A percentile compares a stretch with the other conserved stretches of the same genome.
Evolutionary conservation across 176 grass and related monocot genomes (phyloP).

Genomic region (Avena insularis): DNA sequence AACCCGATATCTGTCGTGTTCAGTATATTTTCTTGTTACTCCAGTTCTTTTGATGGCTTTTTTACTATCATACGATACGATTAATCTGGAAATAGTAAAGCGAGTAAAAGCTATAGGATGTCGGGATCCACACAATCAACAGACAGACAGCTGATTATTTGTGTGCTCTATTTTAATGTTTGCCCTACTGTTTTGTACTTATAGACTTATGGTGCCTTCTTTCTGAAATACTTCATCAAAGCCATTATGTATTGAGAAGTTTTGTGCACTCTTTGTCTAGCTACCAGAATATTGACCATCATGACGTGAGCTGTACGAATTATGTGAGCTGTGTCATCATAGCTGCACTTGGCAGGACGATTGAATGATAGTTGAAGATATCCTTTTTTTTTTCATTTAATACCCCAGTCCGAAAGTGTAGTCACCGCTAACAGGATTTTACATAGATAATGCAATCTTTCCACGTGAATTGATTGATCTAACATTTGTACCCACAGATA

Average conservation of each 20-base stretch:
- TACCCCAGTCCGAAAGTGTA: background rate
- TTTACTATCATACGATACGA: slow-evolving; percentile 31
- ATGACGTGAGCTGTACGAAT: slow-evolving; percentile 2
- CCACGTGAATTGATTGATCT: slow-evolving; percentile 38
- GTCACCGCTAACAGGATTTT: slow-evolving; percentile 29
- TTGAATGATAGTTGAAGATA: background rate
- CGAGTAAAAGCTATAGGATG: slow-evolving; percentile 8
- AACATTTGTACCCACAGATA: slow-evolving; percentile 46
- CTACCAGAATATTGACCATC: slow-evolving; percentile 28
- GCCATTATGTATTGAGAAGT: slow-evolving; percentile 6
- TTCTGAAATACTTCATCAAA: slow-evolving; percentile 13
- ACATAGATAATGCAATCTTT: slow-evolving; percentile 31
- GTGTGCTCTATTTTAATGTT: slow-evolving; percentile 10
- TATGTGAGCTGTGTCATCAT: slow-evolving; percentile 28
- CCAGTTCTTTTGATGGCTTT: background rate
- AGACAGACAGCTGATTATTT: slow-evolving; percentile 1
- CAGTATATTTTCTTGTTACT: slow-evolving; percentile 24
- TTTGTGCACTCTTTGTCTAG: slow-evolving; percentile 15
- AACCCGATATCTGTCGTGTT: slow-evolving; percentile 16
- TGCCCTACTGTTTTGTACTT: slow-evolving; percentile 8
- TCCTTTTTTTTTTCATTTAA: slow-evolving; percentile 39
- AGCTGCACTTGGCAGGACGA: slow-evolving; percentile 1
- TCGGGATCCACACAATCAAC: slow-evolving; percentile 7
- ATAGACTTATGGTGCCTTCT: background rate
- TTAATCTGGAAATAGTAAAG: slow-evolving; percentile 27